phyloP scores from a whole-genome alignment of 306 rosid species.

The Crotalaria pallida region DNA sequence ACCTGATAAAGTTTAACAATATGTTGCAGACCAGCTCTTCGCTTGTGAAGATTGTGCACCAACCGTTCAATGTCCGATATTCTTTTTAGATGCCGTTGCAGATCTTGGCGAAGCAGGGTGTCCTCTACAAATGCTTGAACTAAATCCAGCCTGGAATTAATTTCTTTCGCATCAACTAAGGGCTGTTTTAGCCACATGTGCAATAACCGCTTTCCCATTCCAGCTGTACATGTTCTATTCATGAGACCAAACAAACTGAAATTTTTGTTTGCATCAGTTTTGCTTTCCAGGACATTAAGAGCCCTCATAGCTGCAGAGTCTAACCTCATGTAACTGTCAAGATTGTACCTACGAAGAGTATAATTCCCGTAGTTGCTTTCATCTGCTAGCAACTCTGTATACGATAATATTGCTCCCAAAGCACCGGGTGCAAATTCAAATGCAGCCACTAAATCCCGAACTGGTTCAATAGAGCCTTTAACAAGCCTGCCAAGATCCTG shows the following conservation, averaged over 20 bases:
- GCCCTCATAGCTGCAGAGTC: conserved; percentile 96
- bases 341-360: conserved; percentile 66
- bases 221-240: conserved; percentile 98
- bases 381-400: conserved; percentile 84
- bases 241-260: conserved; percentile 93
- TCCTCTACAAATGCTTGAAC: conserved; percentile 96
- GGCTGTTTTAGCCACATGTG: conserved; percentile 99
- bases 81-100: conserved; percentile 89
- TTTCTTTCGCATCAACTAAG: conserved; percentile 67
- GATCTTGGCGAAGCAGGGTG: conserved; percentile 68
- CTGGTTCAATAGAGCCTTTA: conserved; percentile 89
- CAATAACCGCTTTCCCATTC: conserved; percentile 91
- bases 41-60: conserved; percentile 67
- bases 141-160: conserved; percentile 74
- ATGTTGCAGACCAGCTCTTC: conserved; percentile 84
- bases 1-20: conserved; percentile 97
- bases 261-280: conserved; percentile 92
- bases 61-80: conserved; percentile 88
- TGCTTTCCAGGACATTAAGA: conserved; percentile 83
- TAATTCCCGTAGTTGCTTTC: conserved; percentile 86
- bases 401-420: conserved; percentile 78
- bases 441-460: conserved; percentile 76
- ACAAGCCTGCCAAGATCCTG: conserved; percentile 89
- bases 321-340: conserved; percentile 82
- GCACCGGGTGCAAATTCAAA: conserved; percentile 92